Conservation (phyloP, 192 early-diverging fungal species). For the Rhizoclosmatium sp. region DNA sequence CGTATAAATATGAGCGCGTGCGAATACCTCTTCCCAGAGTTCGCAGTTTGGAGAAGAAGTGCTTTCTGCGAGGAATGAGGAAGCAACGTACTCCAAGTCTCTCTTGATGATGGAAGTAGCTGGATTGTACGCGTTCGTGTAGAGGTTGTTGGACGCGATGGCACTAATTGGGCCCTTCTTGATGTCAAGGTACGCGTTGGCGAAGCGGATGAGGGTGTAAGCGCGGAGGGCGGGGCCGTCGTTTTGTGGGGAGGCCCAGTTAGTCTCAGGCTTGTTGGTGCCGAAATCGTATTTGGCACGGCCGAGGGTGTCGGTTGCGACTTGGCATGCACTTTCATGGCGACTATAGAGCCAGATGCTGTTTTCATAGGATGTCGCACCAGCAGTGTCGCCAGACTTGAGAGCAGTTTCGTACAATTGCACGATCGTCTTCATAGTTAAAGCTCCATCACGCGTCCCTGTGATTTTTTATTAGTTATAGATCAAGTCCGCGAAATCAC, state of each 20-base stretch:
- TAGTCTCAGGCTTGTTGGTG: slow-evolving; percentile 48
- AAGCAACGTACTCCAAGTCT: slow-evolving; percentile 70
- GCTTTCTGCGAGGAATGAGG: background rate
- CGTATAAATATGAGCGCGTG: slow-evolving; percentile 76
- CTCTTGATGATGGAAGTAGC: slow-evolving; percentile 48
- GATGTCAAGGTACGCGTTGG: slow-evolving; percentile 14
- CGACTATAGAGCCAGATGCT: slow-evolving; percentile 52
- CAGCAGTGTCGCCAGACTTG: background rate
- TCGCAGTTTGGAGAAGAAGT: slow-evolving; percentile 48
- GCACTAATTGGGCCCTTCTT: slow-evolving; percentile 1
- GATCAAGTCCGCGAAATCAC: background rate
- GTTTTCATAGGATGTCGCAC: slow-evolving; percentile 18
- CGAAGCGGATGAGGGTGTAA: slow-evolving; percentile 27
- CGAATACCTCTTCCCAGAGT: slow-evolving; percentile 80
- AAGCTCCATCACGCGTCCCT: slow-evolving; percentile 63
- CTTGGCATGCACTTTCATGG: slow-evolving; percentile 2
- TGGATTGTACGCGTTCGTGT: slow-evolving; percentile 32
- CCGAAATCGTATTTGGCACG: slow-evolving; percentile 73
- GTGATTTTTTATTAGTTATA: background rate
- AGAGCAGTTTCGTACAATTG: slow-evolving; percentile 1
- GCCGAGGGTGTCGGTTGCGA: slow-evolving; percentile 46
- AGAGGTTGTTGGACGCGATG: slow-evolving; percentile 30
- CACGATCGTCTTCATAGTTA: slow-evolving; percentile 59
- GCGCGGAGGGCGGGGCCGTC: slow-evolving; percentile 71
- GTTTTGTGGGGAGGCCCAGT: slow-evolving; percentile 75